These are phyloP conservation scores for Cucurbitaria berberidis DNA, from an alignment of 2,329 filamentous ascomycete genomes.

Conservation along the genomic window DNA sequence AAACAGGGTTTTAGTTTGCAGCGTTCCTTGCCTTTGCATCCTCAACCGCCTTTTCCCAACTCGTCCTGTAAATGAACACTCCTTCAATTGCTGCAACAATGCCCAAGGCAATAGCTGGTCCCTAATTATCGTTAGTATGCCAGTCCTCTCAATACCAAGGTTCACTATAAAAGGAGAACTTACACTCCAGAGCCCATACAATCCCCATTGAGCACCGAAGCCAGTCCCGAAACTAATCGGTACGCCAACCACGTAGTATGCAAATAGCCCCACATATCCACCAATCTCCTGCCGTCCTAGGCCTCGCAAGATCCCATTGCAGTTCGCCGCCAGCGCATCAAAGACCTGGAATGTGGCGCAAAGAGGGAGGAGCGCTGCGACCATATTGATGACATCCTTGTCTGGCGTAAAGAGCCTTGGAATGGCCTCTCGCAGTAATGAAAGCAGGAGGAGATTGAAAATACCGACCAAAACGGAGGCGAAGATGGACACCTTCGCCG, in stretches of 20 bases:
- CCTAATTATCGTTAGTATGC: slow-evolving; percentile 32
- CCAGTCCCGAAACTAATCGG: slow-evolving; percentile 80
- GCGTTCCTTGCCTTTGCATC: slow-evolving; percentile 64
- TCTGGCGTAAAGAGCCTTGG: slow-evolving; percentile 76
- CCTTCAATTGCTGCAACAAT: slow-evolving; percentile 64
- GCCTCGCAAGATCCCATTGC: slow-evolving; percentile 84
- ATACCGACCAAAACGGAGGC: slow-evolving; percentile 74
- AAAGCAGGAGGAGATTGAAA: slow-evolving; percentile 76
- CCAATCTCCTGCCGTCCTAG: slow-evolving; percentile 89
- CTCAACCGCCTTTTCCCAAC: slow-evolving; percentile 65
- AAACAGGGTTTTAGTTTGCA: slow-evolving; percentile 32
- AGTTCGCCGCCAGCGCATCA: slow-evolving; percentile 78
- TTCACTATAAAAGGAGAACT: slow-evolving; percentile 15
- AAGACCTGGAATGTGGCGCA: slow-evolving; percentile 90
- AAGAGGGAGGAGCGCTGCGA: slow-evolving; percentile 73
- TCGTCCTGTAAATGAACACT: slow-evolving; percentile 61
- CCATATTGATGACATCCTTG: slow-evolving; percentile 69
- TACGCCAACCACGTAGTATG: slow-evolving; percentile 85
- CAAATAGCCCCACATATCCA: slow-evolving; percentile 83
- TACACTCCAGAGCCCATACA: slow-evolving; percentile 77
- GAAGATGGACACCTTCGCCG: slow-evolving; percentile 76
- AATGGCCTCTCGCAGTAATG: slow-evolving; percentile 72
- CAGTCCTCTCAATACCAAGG: neutral
- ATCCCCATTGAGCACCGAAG: slow-evolving; percentile 78
- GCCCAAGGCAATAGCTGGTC: slow-evolving; percentile 67